phyloP scores from a whole-genome alignment of 2,329 filamentous ascomycete genomes.

The Cytospora piceae region DNA sequence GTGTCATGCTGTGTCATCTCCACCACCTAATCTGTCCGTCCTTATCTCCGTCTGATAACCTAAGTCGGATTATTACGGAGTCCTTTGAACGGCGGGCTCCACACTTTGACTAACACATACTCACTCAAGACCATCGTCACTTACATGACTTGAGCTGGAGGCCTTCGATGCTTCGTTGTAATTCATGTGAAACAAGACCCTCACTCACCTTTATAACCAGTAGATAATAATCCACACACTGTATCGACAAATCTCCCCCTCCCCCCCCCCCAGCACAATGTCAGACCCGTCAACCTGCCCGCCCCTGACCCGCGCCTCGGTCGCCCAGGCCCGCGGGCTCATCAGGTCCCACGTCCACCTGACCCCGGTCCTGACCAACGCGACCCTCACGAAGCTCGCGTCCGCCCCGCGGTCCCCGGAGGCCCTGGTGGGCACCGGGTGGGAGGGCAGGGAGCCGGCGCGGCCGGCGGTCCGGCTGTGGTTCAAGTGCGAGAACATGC shows the following conservation, averaged over 20 bases:
- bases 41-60: not conserved
- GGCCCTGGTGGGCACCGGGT: slow-evolving; percentile 59
- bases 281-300: slow-evolving; percentile 57
- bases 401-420: slow-evolving; percentile 66
- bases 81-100: not conserved
- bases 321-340: slow-evolving; percentile 71
- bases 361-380: slow-evolving; percentile 82
- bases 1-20: not conserved
- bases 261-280: slow-evolving; percentile 43
- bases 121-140: not conserved
- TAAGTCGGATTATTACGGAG: not conserved
- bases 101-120: not conserved
- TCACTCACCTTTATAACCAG: too few species aligned
- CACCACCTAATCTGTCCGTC: not conserved
- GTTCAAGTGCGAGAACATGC: slow-evolving; percentile 96
- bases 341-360: slow-evolving; percentile 78
- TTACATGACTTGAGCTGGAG: not conserved
- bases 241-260: too few species aligned
- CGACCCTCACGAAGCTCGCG: slow-evolving; percentile 73
- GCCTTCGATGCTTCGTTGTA: too few species aligned
- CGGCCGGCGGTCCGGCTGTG: slow-evolving; percentile 72
- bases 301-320: slow-evolving; percentile 73
- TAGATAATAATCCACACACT: too few species aligned
- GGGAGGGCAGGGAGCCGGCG: slow-evolving; percentile 58
- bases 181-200: too few species aligned